Percentiles rank a stretch among this genome's conserved stretches.
phyloP scores from a whole-genome alignment of 352 stramenopile genomes.

The Blastocystis hominis region DNA sequence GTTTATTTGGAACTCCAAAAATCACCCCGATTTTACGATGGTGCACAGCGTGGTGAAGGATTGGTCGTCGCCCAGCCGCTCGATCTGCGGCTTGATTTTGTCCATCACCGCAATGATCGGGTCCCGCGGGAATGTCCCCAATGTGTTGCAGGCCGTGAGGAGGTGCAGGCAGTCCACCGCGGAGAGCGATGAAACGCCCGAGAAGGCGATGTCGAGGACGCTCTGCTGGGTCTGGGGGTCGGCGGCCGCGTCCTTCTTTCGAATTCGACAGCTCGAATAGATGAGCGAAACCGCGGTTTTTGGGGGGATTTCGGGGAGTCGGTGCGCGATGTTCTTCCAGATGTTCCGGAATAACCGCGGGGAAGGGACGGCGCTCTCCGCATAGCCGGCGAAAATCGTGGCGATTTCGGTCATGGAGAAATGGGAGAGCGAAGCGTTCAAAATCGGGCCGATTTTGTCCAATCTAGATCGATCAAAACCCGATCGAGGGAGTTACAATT shows the following conservation, averaged over 20 bases:
- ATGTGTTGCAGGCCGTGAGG: not conserved
- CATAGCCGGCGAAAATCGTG: not conserved
- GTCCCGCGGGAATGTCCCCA: not conserved
- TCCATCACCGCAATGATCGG: not conserved
- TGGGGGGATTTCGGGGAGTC: not conserved
- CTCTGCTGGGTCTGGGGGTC: not conserved
- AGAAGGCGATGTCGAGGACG: not conserved
- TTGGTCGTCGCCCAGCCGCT: not conserved
- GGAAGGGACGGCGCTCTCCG: not conserved
- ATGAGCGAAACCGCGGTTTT: not conserved
- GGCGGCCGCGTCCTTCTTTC: not conserved
- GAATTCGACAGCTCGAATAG: not conserved
- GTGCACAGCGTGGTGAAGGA: not conserved
- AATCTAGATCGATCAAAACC: not conserved
- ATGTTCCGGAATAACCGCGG: not conserved
- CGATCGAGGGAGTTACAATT: not conserved
- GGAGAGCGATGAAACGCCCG: not conserved
- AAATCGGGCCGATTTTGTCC: not conserved
- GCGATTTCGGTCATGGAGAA: conserved; percentile 26
- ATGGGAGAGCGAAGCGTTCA: not conserved
- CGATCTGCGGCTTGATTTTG: not conserved
- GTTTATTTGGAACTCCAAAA: not conserved
- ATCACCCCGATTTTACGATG: not conserved
- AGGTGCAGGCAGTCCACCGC: not conserved
- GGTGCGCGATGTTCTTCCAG: not conserved